These are phyloP conservation scores for Morella rubra DNA, from an alignment of 306 rosid species.

Conservation along the genomic window DNA sequence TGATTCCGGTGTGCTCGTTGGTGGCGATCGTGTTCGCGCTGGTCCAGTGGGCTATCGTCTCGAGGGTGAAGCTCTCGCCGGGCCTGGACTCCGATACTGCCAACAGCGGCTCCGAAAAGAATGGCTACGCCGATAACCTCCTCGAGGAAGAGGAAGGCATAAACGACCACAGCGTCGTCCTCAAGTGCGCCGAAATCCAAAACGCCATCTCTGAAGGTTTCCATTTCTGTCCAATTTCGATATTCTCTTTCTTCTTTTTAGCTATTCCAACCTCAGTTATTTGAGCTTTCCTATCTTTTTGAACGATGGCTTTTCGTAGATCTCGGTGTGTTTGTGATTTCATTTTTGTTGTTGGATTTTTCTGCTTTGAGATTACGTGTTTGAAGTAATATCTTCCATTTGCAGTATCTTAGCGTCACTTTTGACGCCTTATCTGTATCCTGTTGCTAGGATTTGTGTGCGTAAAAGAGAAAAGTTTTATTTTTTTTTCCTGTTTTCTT, in stretches of 20 bases:
- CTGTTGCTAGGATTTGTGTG: background rate
- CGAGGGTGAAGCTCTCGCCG: slow-evolving; percentile 68
- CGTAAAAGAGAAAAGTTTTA: background rate
- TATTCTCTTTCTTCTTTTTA: background rate
- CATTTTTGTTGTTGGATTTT: background rate
- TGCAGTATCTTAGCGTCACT: background rate
- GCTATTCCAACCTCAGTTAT: background rate
- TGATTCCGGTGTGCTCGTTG: slow-evolving; percentile 77
- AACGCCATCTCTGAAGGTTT: slow-evolving; percentile 89
- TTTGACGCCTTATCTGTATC: background rate
- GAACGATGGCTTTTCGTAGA: background rate
- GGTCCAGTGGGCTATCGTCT: slow-evolving; percentile 70
- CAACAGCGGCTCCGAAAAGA: slow-evolving; percentile 44
- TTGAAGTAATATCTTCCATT: background rate
- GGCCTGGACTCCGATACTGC: slow-evolving; percentile 29
- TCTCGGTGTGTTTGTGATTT: background rate
- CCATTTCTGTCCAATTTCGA: background rate
- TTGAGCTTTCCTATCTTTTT: background rate
- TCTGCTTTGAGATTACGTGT: background rate
- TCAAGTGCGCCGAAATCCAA: slow-evolving; percentile 91
- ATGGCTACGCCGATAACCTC: slow-evolving; percentile 72
- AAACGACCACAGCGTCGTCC: slow-evolving; percentile 81
- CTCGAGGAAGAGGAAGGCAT: slow-evolving; percentile 92
- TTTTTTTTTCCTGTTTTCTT: background rate
- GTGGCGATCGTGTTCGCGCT: slow-evolving; percentile 74